A percentile compares a stretch with the other conserved stretches of the same genome.
Conservation (phyloP, 805 yeast species). For the Candida tammaniensis region DNA sequence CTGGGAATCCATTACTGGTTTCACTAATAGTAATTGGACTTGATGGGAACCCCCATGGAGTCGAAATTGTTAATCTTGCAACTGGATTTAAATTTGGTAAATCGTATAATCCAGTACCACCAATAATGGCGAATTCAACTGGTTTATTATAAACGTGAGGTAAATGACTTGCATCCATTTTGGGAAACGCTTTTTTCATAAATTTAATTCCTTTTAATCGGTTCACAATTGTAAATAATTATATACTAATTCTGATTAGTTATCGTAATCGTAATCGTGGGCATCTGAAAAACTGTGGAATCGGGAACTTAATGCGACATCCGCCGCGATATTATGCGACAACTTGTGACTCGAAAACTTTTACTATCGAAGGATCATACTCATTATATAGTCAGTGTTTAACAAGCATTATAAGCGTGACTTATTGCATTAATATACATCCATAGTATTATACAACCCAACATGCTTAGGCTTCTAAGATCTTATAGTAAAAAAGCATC, state of each 20-base stretch:
- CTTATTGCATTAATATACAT: no score
- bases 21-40: conserved; percentile 89
- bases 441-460: no score
- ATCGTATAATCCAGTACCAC: conserved; percentile 97
- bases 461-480: conserved; percentile 5
- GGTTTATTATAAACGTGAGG: conserved; percentile 61
- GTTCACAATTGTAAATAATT: no score
- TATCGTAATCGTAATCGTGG: no score
- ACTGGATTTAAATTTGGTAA: conserved; percentile 80
- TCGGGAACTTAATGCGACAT: no score
- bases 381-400: no score
- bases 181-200: conserved; percentile 6
- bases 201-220: neutral
- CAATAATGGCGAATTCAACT: conserved; percentile 84
- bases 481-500: conserved; percentile 7
- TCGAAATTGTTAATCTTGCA: conserved; percentile 73
- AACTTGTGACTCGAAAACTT: no score
- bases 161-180: conserved; percentile 15
- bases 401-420: no score
- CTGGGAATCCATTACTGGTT: conserved; percentile 71
- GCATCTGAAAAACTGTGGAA: no score
- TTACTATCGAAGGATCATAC: no score
- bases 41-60: conserved; percentile 98
- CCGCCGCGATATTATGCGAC: no score
- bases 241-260: no score